Evolutionary conservation across 2,329 filamentous ascomycete species (phyloP), one percentile per base, ranked within the genome.

Genomic region (Stagonosporopsis chrysanthemi): DNA sequence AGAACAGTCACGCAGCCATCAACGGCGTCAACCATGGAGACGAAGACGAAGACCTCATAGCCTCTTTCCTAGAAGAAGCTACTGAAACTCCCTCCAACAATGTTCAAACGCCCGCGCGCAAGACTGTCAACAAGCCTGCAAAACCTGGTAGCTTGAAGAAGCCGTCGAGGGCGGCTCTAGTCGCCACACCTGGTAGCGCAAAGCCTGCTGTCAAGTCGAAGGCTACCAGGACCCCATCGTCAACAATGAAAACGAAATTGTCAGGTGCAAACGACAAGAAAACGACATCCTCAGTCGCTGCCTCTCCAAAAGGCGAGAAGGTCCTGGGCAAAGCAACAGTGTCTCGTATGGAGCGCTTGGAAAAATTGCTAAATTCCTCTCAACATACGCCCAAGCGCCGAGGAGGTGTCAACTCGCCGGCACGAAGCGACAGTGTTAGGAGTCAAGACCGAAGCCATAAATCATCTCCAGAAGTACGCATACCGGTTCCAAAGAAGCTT

Each of bases 101-200:
- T 15, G 26, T n/a, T 12, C 48, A 49, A 5, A 54, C 55, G 2
- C 48, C 59, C 35, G 46, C 36, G 23, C 50, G 29, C 8, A 45
- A 17, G 14, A 17, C 28, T 1, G 23, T n/a, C 33, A 22, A 24
- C 3, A 59, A 52, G 47, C 15, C 38, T 24, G 24, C 12, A 14
- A 62, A 52, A 31, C 52, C 57, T 8, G 60, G 60, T 15, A 60
- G 57, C 31, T 31, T 60, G 23, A 58, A 58, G 35, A 62, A 59
- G 19, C 54, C 61, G n/a, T 57, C 56, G 22, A 51, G 38, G 31
- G 45, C 40, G 15, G 31, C 50, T 2, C 12, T 53, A 5, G 12
- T 43, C 6, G 19, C 38, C 12, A 60, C 60, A 3, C 60, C 57
- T n/a, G 26, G 31, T 11, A 52, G 44, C n/a, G 8, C 19, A 4